Base-by-base conservation (phyloP, 768 basidiomycete genomes). In the Termitomyces bulborhizus region DNA sequence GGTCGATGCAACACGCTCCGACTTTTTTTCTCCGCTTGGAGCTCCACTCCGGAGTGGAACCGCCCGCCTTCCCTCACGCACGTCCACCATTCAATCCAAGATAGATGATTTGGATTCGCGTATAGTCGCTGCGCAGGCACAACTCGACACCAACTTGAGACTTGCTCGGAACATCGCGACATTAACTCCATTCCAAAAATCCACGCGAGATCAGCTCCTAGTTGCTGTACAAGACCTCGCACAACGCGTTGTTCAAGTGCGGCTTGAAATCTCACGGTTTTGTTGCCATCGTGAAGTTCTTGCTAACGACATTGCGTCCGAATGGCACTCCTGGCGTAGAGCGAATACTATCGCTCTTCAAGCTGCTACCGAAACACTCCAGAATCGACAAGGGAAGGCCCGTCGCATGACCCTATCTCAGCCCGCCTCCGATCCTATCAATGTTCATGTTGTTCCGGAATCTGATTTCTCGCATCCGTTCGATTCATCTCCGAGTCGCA, bases 101-200 rank as follows among this genome's bases (percentile, higher is more conserved):
- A 78, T 96, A 27, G 69, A 71, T 36, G 81, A 87, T 46, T 69
- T 97, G 56, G 83, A 92, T 45, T 67, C 72, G 16, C 77, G 75
- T 55, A 81, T 93, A 52, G 66, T 71, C 15, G 67, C 73, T 2
- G 73, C 76, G 27, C 81, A 85, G 57, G 65, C 76, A 1, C 78
- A 81, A 57, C 83, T 96, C 24, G 83, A 88, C 47, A 68, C 78
- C 9, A 81, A 88, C 58, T 70, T 94, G 66, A 84, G 86, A 16
- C 73, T 87, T 42, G 81, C 88, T 21, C 85, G 89, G 41, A 96
- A 95, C 63, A 77, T 98, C 21, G 86, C 86, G 1, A 81, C 88
- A 42, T 76, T 98, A 39, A 88, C 91, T 15, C 95, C 97, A 3
- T 95, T 98, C 68, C 90, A 87, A 64, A 83, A 82, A 46, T 75